A percentile compares a stretch with the other conserved stretches of the same genome.
These are phyloP conservation scores for Silene latifolia DNA, from an alignment of 148 eudicot genomes.

Conservation along the genomic window DNA sequence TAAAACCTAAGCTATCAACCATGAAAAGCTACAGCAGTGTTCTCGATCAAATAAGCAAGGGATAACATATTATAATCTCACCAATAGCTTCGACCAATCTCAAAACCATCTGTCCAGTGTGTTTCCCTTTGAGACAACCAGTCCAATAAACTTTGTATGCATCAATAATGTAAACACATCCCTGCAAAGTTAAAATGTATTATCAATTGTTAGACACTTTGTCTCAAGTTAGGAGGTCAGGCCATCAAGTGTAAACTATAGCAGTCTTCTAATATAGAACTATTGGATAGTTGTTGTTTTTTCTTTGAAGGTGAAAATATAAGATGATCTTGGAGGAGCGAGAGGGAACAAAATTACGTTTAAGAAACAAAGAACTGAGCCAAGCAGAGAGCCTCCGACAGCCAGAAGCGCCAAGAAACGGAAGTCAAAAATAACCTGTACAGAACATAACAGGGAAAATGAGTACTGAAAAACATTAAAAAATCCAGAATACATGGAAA, in stretches of 20 bases:
- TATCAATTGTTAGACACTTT: neutral
- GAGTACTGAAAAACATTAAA: neutral
- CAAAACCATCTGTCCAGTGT: constrained; percentile 86
- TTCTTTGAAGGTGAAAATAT: too few relatives aligned
- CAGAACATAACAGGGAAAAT: neutral
- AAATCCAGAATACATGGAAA: too few relatives aligned
- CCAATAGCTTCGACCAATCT: constrained; percentile 95
- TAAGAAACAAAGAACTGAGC: constrained; percentile 85
- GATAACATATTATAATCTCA: constrained; percentile 22
- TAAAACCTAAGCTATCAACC: neutral
- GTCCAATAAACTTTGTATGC: constrained; percentile 86
- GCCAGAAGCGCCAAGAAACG: constrained; percentile 93
- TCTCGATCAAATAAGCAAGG: too few relatives aligned
- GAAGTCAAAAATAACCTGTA: constrained; percentile 80
- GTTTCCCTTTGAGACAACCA: constrained; percentile 75
- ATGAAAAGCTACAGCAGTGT: too few relatives aligned
- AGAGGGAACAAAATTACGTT: constrained; percentile 46
- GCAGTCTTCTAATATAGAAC: neutral
- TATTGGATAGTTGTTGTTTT: too few relatives aligned
- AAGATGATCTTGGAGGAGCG: neutral
- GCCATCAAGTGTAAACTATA: neutral
- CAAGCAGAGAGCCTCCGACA: constrained; percentile 76
- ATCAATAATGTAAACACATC: constrained; percentile 78
- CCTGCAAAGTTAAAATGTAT: constrained; percentile 43
- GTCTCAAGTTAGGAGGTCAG: neutral